Evolutionary conservation across 148 eudicot genomes (phyloP), one percentile per base, ranked within the genome.

Genomic region (Amaranthus cruentus): DNA sequence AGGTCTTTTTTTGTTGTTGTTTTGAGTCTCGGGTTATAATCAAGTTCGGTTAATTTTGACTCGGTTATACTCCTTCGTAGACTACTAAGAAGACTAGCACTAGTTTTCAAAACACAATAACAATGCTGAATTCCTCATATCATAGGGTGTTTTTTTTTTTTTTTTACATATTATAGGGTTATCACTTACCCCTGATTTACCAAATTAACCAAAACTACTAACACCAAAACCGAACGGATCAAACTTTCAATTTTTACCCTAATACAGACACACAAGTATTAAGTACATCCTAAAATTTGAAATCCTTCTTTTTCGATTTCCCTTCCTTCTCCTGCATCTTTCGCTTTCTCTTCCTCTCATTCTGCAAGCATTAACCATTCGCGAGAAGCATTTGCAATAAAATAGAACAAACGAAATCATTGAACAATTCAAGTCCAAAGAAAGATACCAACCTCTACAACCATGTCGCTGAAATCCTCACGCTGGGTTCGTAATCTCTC

Each of bases 401-500:
- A 18, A 44, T 12, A 62, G 28, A 47, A 28, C 1, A n/a, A 15
- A 9, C 28, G 38, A 67, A 1, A 0, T 52, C 11, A 4, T 50
- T 2, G 57, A 15, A 15, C 1, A 56, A 11, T 2, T 12, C 2
- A 67, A 3, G 12, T 18, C 13, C 4, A 15, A 57, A 11, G 47
- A 4, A 70, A 62, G 62, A 52, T 42, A 74, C 79, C 7, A 68
- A 95, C 99, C 97, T 91, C 96, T 14, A 96, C 97, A 75, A 95
- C 99, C 97, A 95, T 92, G 81, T 92, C 96, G 60, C 97, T 95
- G 89, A 95, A 95, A 78, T 91, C 97, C 78, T 95, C 99, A 38
- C 85, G 84, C 84, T 90, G 92, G 79, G 80, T 93, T 13, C 91
- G 91, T 51, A 81, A 74, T 71, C 90, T 93, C 83, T 91, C 97